Conservation (phyloP, 768 basidiomycete species). For the Tylopilus plumbeoviolaceoides region DNA sequence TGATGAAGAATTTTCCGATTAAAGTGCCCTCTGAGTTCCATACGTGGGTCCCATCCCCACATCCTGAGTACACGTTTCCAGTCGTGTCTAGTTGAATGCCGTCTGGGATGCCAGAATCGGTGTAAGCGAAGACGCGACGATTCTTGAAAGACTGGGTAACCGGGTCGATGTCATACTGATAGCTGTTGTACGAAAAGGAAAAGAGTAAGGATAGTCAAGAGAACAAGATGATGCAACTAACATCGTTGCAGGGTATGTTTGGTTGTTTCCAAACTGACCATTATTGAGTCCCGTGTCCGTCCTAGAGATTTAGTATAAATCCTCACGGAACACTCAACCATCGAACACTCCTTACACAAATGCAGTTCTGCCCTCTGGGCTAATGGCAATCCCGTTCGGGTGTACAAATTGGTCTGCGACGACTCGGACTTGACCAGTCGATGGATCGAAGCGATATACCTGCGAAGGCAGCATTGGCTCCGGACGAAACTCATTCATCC, state of each 20-base stretch:
- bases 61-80: slow-evolving; percentile 65
- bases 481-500: slow-evolving; percentile 61
- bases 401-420: slow-evolving; percentile 73
- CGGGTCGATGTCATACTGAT: slow-evolving; percentile 63
- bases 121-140: no score
- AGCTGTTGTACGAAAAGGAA: slow-evolving; percentile 36
- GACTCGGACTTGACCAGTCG: slow-evolving; percentile 58
- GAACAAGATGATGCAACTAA: slow-evolving; percentile 29
- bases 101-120: slow-evolving; percentile 41
- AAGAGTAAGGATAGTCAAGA: no score
- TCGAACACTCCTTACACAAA: slow-evolving; percentile 46
- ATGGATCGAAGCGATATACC: slow-evolving; percentile 38
- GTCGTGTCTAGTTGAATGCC: slow-evolving; percentile 60
- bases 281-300: slow-evolving; percentile 31
- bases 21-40: slow-evolving; percentile 53
- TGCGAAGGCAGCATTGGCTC: slow-evolving; percentile 43
- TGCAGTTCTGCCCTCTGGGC: slow-evolving; percentile 54
- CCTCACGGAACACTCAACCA: not conserved
- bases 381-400: slow-evolving; percentile 74
- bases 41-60: slow-evolving; percentile 65
- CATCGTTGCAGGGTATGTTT: slow-evolving; percentile 66
- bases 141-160: slow-evolving; percentile 2
- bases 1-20: slow-evolving; percentile 29
- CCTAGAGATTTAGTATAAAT: slow-evolving; percentile 17
- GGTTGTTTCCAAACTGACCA: slow-evolving; percentile 46